These are phyloP conservation scores for Gossypium lobatum DNA, from an alignment of 441 rosid species.

Conservation along the genomic window DNA sequence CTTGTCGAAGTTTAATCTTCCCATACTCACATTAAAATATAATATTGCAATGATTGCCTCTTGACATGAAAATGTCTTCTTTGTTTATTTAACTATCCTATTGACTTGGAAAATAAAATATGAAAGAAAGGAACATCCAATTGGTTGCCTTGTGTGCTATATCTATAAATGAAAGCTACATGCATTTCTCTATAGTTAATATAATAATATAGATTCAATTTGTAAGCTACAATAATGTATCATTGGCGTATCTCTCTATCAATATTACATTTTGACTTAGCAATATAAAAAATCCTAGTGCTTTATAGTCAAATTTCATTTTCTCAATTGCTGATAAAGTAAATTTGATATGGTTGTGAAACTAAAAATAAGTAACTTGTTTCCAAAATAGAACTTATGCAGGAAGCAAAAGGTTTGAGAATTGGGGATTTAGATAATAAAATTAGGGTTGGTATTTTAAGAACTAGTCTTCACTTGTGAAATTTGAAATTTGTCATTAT, in stretches of 20 bases:
- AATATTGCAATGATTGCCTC: neutral
- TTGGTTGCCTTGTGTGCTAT: too few relatives aligned
- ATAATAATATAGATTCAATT: too few relatives aligned
- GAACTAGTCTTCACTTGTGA: too few relatives aligned
- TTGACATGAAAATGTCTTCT: neutral
- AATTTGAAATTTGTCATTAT: too few relatives aligned
- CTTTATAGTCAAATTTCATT: neutral
- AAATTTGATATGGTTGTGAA: neutral
- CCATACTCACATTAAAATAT: neutral
- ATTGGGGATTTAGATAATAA: neutral
- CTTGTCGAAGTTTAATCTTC: neutral
- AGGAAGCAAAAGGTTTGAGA: neutral
- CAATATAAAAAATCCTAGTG: neutral
- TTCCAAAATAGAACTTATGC: neutral
- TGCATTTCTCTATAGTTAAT: too few relatives aligned
- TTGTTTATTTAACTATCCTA: neutral
- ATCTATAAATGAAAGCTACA: too few relatives aligned
- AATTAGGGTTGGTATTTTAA: neutral
- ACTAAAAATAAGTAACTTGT: neutral
- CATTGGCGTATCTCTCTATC: too few relatives aligned
- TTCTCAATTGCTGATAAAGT: neutral
- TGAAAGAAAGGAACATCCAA: too few relatives aligned
- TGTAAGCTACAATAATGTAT: too few relatives aligned
- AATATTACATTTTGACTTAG: too few relatives aligned
- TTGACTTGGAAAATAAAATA: neutral